phyloP scores from a whole-genome alignment of 2,329 filamentous ascomycete genomes.

The Exophiala spinifera region DNA sequence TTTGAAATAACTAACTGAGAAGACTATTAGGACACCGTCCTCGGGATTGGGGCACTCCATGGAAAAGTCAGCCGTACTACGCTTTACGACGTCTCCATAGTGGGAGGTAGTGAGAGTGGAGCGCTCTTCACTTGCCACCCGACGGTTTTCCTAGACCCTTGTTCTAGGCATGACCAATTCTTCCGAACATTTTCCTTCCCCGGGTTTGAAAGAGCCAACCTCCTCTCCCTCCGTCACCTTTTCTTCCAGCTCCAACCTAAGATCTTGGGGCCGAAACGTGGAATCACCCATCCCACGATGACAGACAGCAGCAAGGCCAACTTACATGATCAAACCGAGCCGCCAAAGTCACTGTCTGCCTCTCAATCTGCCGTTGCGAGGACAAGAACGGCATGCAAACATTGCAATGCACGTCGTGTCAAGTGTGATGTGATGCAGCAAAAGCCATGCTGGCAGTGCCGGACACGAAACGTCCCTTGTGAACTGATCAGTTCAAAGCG shows the following conservation, averaged over 20 bases:
- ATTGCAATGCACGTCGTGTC: slow-evolving; percentile 25
- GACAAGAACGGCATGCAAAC: slow-evolving; percentile 17
- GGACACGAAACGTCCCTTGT: slow-evolving; percentile 11
- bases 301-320: slow-evolving; percentile 1
- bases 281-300: slow-evolving; percentile 6
- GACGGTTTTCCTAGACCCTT: not conserved
- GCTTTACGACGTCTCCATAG: slow-evolving; percentile 4
- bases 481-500: slow-evolving; percentile 23
- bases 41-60: not conserved
- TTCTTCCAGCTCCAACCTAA: slow-evolving; percentile 1
- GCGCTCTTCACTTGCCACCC: slow-evolving; percentile 1
- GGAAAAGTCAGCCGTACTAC: slow-evolving; percentile 1
- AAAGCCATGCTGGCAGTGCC: slow-evolving; percentile 23
- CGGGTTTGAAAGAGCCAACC: slow-evolving; percentile 3
- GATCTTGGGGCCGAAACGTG: not conserved
- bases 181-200: slow-evolving; percentile 2
- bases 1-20: slow-evolving; percentile 1
- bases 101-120: not conserved
- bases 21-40: slow-evolving; percentile 2
- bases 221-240: not conserved
- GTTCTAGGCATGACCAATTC: slow-evolving; percentile 7
- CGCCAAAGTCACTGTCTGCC: slow-evolving; percentile 1
- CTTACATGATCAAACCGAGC: slow-evolving; percentile 2
- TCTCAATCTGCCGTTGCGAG: slow-evolving; percentile 10
- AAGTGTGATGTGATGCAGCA: slow-evolving; percentile 25